Base-by-base conservation (phyloP, 148 eudicot genomes). In the Vaccinium darrowii region DNA sequence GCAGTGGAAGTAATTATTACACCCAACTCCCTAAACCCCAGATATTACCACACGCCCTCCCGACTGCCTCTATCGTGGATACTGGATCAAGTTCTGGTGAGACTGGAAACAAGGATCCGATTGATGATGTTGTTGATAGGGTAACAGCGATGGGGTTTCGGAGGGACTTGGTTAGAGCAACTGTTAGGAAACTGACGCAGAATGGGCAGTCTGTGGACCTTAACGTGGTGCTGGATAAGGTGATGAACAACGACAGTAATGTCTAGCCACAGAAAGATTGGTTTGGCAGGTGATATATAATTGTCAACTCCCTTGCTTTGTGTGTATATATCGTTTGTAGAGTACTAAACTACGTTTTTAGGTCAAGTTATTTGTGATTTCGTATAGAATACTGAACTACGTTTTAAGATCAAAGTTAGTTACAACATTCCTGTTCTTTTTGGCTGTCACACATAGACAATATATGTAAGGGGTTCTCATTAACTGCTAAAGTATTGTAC, bases 201-300 rank as follows among this genome's bases (percentile, higher is more conserved):
- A 76, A 71, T 53, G 88, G 88, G 39, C 84, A 84, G 56, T 57
- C 86, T 2, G 86, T 81, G 27, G 88, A 87, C 78, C 81, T 87
- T 47, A 87, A 87, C 43, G 65, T 62, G 2, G 88, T 87, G 78
- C 83, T 87, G 56, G 88, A 87, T 65, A 87, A 87, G 86, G 71
- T 87, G 67, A 87, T 84, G 88, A 84, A 54, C 69, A 36, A 57
- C 2, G 58, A 57, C 15, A 50, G 76, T n/a, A 30, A 63, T 30
- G n/a, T 23, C 25, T 18, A 63, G 50, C 39, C 54, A 63, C 73
- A 65, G 56, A 8, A 67, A 49, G 49, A 30, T 81, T 27, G 54
- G 72, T 39, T 53, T 54, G 73, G 33, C 72, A 43, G 83, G 53
- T 39, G 74, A 81, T 81, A 73, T 7, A 73, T 47, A 5, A 75